Base-by-base conservation (phyloP, 352 stramenopile genomes). In the Phytopythium montanum region DNA sequence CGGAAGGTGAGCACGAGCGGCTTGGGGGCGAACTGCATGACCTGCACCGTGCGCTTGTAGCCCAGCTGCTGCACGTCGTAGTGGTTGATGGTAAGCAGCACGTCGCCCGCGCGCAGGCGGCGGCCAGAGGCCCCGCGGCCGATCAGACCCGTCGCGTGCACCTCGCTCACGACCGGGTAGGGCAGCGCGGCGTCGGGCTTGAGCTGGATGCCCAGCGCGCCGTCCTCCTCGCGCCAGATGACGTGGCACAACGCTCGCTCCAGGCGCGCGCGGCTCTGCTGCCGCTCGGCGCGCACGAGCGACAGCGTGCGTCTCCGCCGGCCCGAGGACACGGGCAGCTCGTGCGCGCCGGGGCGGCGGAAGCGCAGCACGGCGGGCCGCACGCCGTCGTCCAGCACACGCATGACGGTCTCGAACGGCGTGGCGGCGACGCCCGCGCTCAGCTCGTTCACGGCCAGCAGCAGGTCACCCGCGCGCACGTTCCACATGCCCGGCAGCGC, bases 1-100 rank as follows among this genome's bases (percentile, higher is more conserved):
- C 77, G 78, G 65, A 90, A 88, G 42, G 81, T 88, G 29, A 90
- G 71, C 59, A 87, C 75, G 16, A 90, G 75, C n/a, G 81, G 81
- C 33, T 79, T 74, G 13, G 81, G 81, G 7, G 81, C 74, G 51
- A 84, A 81, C 57, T 84, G 75, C 65, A 90, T 78, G 60, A 88
- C 63, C 56, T 86, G 63, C 42, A 79, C 71, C 56, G 71, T 76
- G 34, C 75, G 75, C 57, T 74, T 76, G 59, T 80, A 85, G 46
- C 78, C 78, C 54, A 90, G 63, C 41, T 70, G 64, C 39, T 72
- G 76, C 16, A 88, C 75, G 61, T 88, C 81, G 54, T 75, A 70
- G 66, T 88, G 74, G 54, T 88, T 90, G 60, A 90, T 85, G n/a
- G 75, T 87, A 29, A 90, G 63, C 45, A 90, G 60, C 50, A 81